Conservation (phyloP, 148 eudicot genomes). For the Simmondsia chinensis region DNA sequence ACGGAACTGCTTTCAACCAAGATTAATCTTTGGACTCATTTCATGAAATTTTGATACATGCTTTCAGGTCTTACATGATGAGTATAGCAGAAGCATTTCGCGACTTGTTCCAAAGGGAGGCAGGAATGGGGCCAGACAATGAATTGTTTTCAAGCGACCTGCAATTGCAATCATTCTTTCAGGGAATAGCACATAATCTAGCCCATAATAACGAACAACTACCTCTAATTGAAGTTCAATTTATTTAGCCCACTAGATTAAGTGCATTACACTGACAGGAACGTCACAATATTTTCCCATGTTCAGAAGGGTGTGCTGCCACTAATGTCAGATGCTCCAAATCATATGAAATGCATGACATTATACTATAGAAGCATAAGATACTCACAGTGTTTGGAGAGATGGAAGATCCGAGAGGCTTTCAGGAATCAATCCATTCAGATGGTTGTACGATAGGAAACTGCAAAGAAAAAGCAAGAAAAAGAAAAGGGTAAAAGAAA, state of each 20-base stretch:
- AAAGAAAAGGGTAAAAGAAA: not conserved
- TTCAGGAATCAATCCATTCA: constrained; percentile 67
- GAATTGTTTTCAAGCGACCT: constrained; percentile 59
- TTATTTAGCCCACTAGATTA: not conserved
- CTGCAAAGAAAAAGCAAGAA: constrained; percentile 25
- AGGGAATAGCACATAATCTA: not conserved
- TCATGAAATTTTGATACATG: not conserved
- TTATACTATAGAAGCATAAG: not conserved
- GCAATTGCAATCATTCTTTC: constrained; percentile 6
- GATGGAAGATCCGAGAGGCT: constrained; percentile 53
- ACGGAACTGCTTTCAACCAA: not conserved
- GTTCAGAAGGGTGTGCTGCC: not conserved
- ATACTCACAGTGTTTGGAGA: constrained; percentile 70
- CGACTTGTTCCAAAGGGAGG: constrained; percentile 56
- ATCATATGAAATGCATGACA: too few species aligned
- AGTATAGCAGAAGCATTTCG: constrained; percentile 41
- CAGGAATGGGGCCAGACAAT: constrained; percentile 56
- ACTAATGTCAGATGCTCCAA: not conserved
- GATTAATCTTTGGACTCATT: not conserved
- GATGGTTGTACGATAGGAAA: constrained; percentile 51
- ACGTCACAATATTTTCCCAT: not conserved
- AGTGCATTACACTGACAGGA: not conserved
- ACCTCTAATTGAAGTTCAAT: not conserved
- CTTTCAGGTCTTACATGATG: constrained; percentile 42
- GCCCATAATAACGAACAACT: not conserved